A percentile compares a stretch with the other conserved stretches of the same genome.
These are phyloP conservation scores for Boletus insuetus DNA, from an alignment of 768 basidiomycete genomes.

Conservation along the genomic window DNA sequence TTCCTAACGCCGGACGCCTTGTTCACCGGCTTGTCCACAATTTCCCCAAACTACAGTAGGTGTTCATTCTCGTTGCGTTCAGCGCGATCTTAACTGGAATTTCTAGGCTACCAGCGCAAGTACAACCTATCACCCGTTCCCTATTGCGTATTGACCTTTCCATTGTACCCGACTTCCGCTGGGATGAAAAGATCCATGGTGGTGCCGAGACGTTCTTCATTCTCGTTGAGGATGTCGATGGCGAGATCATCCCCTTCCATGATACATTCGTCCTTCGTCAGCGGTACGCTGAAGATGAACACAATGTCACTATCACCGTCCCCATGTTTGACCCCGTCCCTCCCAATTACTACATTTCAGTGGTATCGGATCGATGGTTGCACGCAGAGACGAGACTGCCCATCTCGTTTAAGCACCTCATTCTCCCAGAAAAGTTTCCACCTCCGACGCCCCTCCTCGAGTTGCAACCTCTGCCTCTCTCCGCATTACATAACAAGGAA, in stretches of 20 bases:
- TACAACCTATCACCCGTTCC: slow-evolving; percentile 93
- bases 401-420: slow-evolving; percentile 96
- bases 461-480: slow-evolving; percentile 84
- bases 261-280: slow-evolving; percentile 91
- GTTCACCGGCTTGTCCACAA: slow-evolving; percentile 92
- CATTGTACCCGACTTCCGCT: slow-evolving; percentile 96
- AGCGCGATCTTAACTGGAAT: neutral
- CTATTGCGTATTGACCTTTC: slow-evolving; percentile 90
- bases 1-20: slow-evolving; percentile 88
- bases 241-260: slow-evolving; percentile 93
- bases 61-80: slow-evolving; percentile 3
- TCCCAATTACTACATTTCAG: slow-evolving; percentile 95
- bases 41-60: slow-evolving; percentile 92
- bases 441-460: slow-evolving; percentile 90
- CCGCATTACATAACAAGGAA: slow-evolving; percentile 90
- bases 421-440: slow-evolving; percentile 96
- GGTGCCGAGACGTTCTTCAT: slow-evolving; percentile 88
- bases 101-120: slow-evolving; percentile 83
- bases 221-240: slow-evolving; percentile 95
- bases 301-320: slow-evolving; percentile 91
- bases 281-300: slow-evolving; percentile 89
- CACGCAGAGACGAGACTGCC: slow-evolving; percentile 94
- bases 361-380: slow-evolving; percentile 94
- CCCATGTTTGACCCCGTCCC: slow-evolving; percentile 97
- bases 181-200: slow-evolving; percentile 95